A percentile compares a stretch with the other conserved stretches of the same genome.
phyloP scores from a whole-genome alignment of 805 yeast genomes.

The Alloascoidea africana region DNA sequence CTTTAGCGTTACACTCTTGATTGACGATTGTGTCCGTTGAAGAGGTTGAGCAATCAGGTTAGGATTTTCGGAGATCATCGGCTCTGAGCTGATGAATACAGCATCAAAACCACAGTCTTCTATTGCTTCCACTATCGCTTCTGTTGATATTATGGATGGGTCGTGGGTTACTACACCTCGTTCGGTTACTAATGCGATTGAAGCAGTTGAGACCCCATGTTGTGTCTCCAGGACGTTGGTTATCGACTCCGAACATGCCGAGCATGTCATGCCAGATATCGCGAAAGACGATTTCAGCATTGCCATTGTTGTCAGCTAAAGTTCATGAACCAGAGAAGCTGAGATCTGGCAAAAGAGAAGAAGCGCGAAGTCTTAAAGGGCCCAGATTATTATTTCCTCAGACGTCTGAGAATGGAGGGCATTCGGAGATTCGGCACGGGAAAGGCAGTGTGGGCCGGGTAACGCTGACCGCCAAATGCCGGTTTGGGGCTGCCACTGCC shows the following conservation, averaged over 20 bases:
- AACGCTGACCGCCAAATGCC: too few relatives aligned
- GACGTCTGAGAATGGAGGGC: too few relatives aligned
- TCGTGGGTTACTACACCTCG: conserved; percentile 45
- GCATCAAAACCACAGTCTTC: conserved; percentile 73
- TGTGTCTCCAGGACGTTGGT: conserved; percentile 33
- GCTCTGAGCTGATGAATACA: conserved; percentile 8
- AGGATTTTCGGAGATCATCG: neutral
- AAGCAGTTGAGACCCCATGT: conserved; percentile 35
- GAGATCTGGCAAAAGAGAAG: too few relatives aligned
- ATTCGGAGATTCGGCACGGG: too few relatives aligned
- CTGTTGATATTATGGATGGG: conserved; percentile 16
- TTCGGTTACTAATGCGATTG: conserved; percentile 66
- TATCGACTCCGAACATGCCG: conserved; percentile 65
- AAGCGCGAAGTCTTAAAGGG: too few relatives aligned
- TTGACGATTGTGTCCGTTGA: neutral
- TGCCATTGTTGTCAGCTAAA: too few relatives aligned
- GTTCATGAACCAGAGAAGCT: too few relatives aligned
- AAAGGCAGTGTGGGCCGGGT: too few relatives aligned
- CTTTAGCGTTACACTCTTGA: conserved; percentile 15
- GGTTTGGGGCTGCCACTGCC: too few relatives aligned
- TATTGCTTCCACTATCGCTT: conserved; percentile 30
- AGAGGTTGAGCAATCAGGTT: neutral
- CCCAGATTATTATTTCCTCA: too few relatives aligned
- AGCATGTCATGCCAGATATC: conserved; percentile 82
- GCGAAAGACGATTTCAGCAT: conserved; percentile 5